phyloP scores from a whole-genome alignment of 2,329 filamentous ascomycete species.

The Parafenestella ontariensis region DNA sequence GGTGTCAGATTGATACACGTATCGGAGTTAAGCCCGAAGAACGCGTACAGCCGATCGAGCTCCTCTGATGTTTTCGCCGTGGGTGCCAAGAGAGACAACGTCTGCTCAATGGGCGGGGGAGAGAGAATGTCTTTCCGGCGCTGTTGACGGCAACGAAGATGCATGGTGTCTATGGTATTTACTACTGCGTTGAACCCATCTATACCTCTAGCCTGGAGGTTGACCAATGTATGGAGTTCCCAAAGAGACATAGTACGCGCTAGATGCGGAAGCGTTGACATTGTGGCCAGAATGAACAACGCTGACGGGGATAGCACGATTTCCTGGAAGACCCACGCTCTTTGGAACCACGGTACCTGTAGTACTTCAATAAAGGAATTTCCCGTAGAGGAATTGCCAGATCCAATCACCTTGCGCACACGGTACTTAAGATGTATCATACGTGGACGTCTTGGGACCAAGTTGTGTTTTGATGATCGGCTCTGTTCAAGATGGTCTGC shows the following conservation, averaged over 20 bases:
- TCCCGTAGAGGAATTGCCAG: background rate
- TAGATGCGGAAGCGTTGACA: background rate
- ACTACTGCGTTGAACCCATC: background rate
- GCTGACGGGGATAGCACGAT: background rate
- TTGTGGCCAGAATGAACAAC: background rate
- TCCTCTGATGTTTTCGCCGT: constrained; percentile 1
- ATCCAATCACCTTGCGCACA: background rate
- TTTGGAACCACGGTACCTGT: background rate
- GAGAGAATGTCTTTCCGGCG: background rate
- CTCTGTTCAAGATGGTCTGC: background rate
- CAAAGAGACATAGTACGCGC: background rate
- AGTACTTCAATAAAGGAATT: background rate
- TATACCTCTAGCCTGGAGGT: background rate
- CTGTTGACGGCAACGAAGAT: constrained; percentile 1
- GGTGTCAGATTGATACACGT: background rate
- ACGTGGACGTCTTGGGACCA: background rate
- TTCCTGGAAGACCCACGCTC: constrained; percentile 12
- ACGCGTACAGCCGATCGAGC: constrained; percentile 5
- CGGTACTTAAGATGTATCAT: background rate
- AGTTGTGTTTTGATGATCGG: background rate
- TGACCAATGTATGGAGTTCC: background rate
- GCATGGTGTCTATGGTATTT: background rate
- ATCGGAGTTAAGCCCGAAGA: constrained; percentile 5
- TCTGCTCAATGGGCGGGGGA: constrained; percentile 2
- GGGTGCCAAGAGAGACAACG: constrained; percentile 1